These are phyloP conservation scores for Penicillium lividum DNA, from an alignment of 495 filamentous ascomycete species.

Conservation along the genomic window DNA sequence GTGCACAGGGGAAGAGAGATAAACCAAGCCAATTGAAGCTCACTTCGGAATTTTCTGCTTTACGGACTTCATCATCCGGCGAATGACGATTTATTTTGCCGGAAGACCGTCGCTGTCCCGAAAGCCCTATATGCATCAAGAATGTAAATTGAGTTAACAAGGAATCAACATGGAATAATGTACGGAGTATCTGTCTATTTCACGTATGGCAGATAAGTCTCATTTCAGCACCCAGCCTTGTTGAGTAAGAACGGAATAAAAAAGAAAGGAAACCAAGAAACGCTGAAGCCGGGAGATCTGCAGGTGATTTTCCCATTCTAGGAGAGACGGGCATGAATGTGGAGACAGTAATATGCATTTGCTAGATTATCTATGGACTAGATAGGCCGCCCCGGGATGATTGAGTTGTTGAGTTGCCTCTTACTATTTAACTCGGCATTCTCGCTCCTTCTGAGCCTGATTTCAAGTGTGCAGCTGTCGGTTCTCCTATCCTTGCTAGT, in stretches of 20 bases:
- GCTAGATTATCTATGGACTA: conserved; percentile 1
- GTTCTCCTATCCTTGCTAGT: conserved; percentile 1
- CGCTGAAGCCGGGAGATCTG: neutral
- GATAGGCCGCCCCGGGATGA: neutral
- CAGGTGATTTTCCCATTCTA: neutral
- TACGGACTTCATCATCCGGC: conserved; percentile 3
- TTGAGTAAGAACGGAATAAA: neutral
- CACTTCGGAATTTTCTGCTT: neutral
- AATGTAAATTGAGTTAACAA: neutral
- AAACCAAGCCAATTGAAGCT: conserved; percentile 10
- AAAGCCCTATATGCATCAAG: conserved; percentile 9
- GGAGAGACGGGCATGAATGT: neutral
- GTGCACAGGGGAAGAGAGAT: conserved; percentile 11
- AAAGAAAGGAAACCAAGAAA: neutral
- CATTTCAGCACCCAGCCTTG: neutral
- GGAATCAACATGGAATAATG: neutral
- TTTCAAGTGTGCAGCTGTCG: neutral
- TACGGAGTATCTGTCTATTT: neutral
- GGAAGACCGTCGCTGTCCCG: conserved; percentile 24
- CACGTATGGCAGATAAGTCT: neutral
- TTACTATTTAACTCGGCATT: conserved; percentile 6
- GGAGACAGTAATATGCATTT: conserved; percentile 1
- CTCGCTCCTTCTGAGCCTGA: neutral
- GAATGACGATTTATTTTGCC: neutral
- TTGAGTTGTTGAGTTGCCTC: neutral